Percentiles rank a stretch among this genome's conserved stretches.
phyloP scores from a whole-genome alignment of 257 asterid genomes.

The Scutellaria barbata region DNA sequence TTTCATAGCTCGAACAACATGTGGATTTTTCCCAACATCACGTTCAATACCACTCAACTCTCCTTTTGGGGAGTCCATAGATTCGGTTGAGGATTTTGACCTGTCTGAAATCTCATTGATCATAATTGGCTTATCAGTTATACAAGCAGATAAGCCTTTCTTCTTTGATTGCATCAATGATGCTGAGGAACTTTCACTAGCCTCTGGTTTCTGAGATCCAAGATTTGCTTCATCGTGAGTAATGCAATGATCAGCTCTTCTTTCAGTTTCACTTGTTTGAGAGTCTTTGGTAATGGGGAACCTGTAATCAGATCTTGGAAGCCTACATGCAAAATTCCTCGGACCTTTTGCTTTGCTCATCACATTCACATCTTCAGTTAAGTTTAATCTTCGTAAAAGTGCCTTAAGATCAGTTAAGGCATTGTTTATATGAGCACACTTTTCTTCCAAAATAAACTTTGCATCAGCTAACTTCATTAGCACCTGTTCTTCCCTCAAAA shows the following conservation, averaged over 20 bases:
- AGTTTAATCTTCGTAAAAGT: conserved; percentile 30
- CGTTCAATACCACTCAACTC: conserved; percentile 22
- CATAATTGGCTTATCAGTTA: conserved; percentile 36
- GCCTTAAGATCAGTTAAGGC: conserved; percentile 40
- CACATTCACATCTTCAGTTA: conserved; percentile 2
- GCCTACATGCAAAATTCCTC: conserved; percentile 10
- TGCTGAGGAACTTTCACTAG: conserved; percentile 5
- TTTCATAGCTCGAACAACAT: conserved; percentile 57
- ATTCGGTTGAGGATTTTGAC: conserved; percentile 27
- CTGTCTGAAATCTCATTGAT: conserved; percentile 35
- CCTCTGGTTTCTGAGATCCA: conserved; percentile 22
- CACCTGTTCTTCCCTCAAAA: conserved; percentile 61
- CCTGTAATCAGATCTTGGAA: conserved; percentile 27
- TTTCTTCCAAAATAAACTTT: conserved; percentile 53
- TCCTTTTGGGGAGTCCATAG: conserved; percentile 32
- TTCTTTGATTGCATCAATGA: conserved; percentile 33
- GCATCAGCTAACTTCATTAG: conserved; percentile 64
- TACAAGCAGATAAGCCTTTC: conserved; percentile 38
- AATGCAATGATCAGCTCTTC: neutral
- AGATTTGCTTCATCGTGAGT: conserved; percentile 16
- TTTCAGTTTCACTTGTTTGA: conserved; percentile 21
- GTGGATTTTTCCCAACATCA: conserved; percentile 46
- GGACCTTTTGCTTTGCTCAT: conserved; percentile 16
- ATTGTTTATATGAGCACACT: conserved; percentile 43
- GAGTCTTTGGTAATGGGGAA: conserved; percentile 25